These are phyloP conservation scores for Talaromyces amestolkiae DNA, from an alignment of 2,329 filamentous ascomycete genomes.

Conservation along the genomic window DNA sequence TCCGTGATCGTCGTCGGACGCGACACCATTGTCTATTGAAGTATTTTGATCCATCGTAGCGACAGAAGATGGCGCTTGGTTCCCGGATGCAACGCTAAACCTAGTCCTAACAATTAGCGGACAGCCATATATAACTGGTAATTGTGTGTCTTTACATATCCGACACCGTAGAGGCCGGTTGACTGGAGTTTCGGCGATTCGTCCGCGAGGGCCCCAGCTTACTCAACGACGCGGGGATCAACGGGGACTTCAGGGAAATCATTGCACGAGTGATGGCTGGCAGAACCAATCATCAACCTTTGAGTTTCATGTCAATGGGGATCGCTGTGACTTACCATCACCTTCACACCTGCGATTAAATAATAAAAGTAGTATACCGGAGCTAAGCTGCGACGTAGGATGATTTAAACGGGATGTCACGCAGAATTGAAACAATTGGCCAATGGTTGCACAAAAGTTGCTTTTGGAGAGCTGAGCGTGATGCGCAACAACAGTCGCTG, in stretches of 20 bases:
- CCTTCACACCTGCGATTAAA: neutral
- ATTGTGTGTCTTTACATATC: conserved; percentile 9
- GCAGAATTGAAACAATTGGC: neutral
- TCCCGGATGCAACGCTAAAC: conserved; percentile 3
- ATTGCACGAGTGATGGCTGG: conserved; percentile 22
- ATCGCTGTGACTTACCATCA: conserved; percentile 2
- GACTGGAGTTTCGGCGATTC: conserved; percentile 17
- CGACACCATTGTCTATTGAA: neutral
- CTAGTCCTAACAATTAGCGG: neutral
- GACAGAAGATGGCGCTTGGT: conserved; percentile 3
- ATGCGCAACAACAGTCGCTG: neutral
- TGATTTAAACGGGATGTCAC: neutral
- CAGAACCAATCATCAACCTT: neutral
- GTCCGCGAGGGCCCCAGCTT: conserved; percentile 14
- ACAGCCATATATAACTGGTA: neutral
- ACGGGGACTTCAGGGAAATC: conserved; percentile 31
- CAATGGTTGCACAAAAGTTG: conserved; percentile 7
- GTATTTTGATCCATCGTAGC: conserved; percentile 3
- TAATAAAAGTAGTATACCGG: neutral
- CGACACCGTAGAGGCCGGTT: conserved; percentile 18
- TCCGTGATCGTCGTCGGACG: conserved; percentile 7
- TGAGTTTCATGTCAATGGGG: neutral
- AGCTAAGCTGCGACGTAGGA: neutral
- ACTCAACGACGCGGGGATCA: conserved; percentile 24
- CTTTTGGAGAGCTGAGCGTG: neutral